Evolutionary conservation across 2,329 filamentous ascomycete genomes (phyloP).

Genomic region (Coniochaeta sp.): DNA sequence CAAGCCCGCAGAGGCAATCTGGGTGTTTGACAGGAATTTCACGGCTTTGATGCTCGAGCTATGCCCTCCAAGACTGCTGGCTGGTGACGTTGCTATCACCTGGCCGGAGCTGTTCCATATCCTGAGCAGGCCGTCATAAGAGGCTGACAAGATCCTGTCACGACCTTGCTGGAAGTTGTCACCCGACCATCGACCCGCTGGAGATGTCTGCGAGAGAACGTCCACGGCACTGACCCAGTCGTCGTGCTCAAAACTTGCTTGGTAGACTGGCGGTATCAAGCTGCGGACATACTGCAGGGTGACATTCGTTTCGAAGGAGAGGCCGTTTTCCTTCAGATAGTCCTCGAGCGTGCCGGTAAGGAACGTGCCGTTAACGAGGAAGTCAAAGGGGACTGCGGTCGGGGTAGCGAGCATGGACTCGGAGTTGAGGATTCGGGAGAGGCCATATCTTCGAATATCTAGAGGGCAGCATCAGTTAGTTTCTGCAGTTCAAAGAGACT

Average conservation of each 20-base stretch:
- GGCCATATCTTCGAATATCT: conserved; percentile 64
- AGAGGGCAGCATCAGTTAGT: neutral
- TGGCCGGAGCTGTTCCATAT: conserved; percentile 90
- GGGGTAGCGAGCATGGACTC: conserved; percentile 61
- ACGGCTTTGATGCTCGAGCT: conserved; percentile 72
- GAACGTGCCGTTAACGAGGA: conserved; percentile 90
- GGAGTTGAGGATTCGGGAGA: conserved; percentile 64
- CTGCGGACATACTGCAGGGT: conserved; percentile 91
- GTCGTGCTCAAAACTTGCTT: conserved; percentile 92
- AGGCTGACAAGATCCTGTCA: conserved; percentile 78
- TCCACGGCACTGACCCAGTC: conserved; percentile 93
- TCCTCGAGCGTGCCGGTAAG: conserved; percentile 84
- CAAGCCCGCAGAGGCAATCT: conserved; percentile 74
- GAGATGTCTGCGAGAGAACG: conserved; percentile 62
- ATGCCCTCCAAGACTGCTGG: conserved; percentile 63
- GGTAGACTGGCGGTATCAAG: conserved; percentile 78
- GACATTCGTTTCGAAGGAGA: conserved; percentile 81
- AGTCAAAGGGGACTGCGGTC: conserved; percentile 75
- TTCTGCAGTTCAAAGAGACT: neutral
- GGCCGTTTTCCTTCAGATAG: conserved; percentile 76
- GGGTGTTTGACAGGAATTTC: conserved; percentile 69
- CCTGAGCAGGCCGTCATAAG: conserved; percentile 81
- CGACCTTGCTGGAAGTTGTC: conserved; percentile 44
- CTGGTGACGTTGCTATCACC: conserved; percentile 67
- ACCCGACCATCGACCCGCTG: conserved; percentile 49